These are phyloP conservation scores for Plasmodium adleri DNA, from an alignment of 169 alveolate genomes.

Conservation along the genomic window DNA sequence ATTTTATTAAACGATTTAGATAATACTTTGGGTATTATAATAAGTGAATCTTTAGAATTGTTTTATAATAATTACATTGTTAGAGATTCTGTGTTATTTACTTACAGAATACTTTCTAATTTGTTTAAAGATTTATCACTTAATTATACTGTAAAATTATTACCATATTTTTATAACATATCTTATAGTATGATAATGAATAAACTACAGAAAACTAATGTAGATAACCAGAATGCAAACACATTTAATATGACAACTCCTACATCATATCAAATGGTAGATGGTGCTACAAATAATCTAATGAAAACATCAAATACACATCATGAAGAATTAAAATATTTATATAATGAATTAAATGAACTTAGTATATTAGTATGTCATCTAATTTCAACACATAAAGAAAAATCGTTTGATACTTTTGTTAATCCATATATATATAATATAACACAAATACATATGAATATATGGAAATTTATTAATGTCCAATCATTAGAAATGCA, in stretches of 20 bases:
- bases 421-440: constrained; percentile 64
- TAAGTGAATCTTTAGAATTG: constrained; percentile 67
- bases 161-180: constrained; percentile 69
- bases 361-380: constrained; percentile 68
- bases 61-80: constrained; percentile 63
- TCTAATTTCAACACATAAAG: constrained; percentile 69
- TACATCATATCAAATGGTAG: constrained; percentile 17
- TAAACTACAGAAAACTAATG: constrained; percentile 24
- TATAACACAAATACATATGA: constrained; percentile 58
- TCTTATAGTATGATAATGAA: constrained; percentile 57
- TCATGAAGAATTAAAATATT: constrained; percentile 71
- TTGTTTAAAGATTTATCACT: constrained; percentile 71
- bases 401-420: constrained; percentile 57
- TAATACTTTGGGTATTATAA: constrained; percentile 63
- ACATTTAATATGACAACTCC: constrained; percentile 45
- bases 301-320: neutral
- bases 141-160: constrained; percentile 54
- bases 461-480: constrained; percentile 58
- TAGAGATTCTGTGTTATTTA: constrained; percentile 58
- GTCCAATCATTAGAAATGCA: constrained; percentile 76
- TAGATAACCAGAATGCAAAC: neutral
- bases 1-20: constrained; percentile 45
- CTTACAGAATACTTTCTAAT: constrained; percentile 59
- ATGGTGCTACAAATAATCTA: neutral
- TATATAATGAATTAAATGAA: constrained; percentile 58